A percentile compares a stretch with the other conserved stretches of the same genome.
Evolutionary conservation across 163 green algal species (phyloP).

Genomic region (Prototheca cutis): DNA sequence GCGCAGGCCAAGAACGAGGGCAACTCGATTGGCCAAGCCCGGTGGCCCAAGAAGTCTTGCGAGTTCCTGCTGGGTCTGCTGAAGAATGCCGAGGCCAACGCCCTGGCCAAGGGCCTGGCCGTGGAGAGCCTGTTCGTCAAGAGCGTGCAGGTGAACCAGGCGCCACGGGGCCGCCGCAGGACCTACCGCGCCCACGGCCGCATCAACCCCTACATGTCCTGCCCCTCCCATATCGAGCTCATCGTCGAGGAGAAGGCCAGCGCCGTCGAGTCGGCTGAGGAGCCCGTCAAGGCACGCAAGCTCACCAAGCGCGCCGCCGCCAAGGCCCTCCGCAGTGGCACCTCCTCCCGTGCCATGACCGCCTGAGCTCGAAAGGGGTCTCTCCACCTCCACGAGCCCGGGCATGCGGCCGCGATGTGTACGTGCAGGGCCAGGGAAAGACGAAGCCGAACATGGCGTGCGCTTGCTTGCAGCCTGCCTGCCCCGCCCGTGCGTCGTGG

Average conservation of each 20-base stretch:
- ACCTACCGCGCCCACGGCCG: conserved; percentile 98
- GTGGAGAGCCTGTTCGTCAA: conserved; percentile 79
- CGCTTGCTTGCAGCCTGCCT: no score
- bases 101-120: conserved; percentile 96
- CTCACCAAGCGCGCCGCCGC: conserved; percentile 52
- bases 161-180: conserved; percentile 84
- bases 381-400: no score
- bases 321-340: conserved; percentile 60
- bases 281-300: conserved; percentile 46
- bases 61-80: conserved; percentile 94
- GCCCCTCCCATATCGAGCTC: conserved; percentile 91
- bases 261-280: conserved; percentile 58
- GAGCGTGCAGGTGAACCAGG: conserved; percentile 97
- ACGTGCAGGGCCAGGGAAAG: no score
- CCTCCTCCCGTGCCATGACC: conserved; percentile 11
- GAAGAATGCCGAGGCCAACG: conserved; percentile 98
- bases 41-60: conserved; percentile 92
- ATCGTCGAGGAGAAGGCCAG: conserved; percentile 79
- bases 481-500: no score
- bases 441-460: no score
- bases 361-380: not conserved
- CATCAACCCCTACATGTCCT: conserved; percentile 98
- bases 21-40: conserved; percentile 83
- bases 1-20: conserved; percentile 94
- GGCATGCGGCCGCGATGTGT: no score